Evolutionary conservation across 169 alveolate genomes (phyloP).

Genomic region (Plasmodium malariae): DNA sequence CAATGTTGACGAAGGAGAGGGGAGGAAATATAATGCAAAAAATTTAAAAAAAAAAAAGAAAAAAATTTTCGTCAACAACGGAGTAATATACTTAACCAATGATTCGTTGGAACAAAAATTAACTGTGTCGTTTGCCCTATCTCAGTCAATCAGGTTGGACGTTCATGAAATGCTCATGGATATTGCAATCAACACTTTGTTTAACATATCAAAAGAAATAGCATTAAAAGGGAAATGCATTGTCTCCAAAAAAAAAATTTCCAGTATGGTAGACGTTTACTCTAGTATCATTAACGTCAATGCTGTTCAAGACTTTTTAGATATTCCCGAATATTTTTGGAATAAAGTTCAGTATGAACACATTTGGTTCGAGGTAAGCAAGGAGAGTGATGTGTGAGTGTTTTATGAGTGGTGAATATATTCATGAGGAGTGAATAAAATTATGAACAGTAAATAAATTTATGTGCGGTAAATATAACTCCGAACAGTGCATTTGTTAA

Average conservation of each 20-base stretch:
- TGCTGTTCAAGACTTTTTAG: constrained; percentile 83
- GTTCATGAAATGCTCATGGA: constrained; percentile 82
- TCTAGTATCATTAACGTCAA: constrained; percentile 81
- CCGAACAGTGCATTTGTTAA: no score
- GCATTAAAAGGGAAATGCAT: constrained; percentile 79
- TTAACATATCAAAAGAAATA: constrained; percentile 78
- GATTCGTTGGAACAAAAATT: constrained; percentile 80
- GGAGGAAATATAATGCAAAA: background rate
- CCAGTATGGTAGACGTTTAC: constrained; percentile 78
- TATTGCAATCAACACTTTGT: constrained; percentile 77
- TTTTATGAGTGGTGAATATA: no score
- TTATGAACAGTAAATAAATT: background rate
- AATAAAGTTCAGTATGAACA: constrained; percentile 75
- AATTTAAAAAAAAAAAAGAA: constrained; percentile 17
- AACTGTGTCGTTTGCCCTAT: constrained; percentile 80
- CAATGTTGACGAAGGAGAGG: background rate
- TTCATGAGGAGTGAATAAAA: background rate
- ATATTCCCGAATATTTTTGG: constrained; percentile 85
- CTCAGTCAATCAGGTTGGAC: constrained; percentile 79
- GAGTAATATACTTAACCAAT: constrained; percentile 76
- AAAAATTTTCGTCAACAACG: constrained; percentile 49
- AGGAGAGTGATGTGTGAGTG: background rate
- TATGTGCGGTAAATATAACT: no score
- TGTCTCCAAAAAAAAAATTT: constrained; percentile 73
- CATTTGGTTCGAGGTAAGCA: constrained; percentile 69